Evolutionary conservation across 805 yeast genomes (phyloP), one percentile per base, ranked within the genome.

Genomic region (Ogataea nonfermentans): DNA sequence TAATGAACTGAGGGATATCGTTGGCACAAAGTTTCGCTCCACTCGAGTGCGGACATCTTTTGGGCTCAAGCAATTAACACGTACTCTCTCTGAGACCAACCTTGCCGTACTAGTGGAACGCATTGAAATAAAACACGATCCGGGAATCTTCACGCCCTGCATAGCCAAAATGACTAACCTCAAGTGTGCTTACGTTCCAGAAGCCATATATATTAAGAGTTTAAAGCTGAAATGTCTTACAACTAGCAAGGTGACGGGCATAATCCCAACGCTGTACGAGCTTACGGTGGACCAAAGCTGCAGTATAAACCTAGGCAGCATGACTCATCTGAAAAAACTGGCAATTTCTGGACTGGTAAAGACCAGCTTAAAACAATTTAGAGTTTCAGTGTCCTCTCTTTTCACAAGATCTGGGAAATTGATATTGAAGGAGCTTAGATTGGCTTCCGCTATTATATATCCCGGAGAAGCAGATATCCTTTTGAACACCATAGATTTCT

Each of bases 11-110:
- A 39, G 57, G 13, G 30, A 35, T 1, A 14, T 48, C 13, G 44
- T 40, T 17, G 41, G 44, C 7, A n/a, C 10, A 10, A 36, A 38
- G 9, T 31, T 51, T 30, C 48, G 41, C 24, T 49, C 55, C 1
- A 42, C 48, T 3, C 35, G 52, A 4, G 46, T 59, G 11, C 49
- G 46, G 24, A 53, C 53, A 3, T 36, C 47, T 14, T 48, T 52
- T 32, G 57, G 59, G 5, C 33, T 55, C 32, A 52, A 52, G 27
- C 47, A 51, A 3, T 49, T 59, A 29, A 44, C 49, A 20, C 41
- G 46, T 32, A 44, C 56, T 4, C 41, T 29, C 10, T 9, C 26
- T 6, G 37, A 38, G 12, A 32, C 32, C 6, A 13, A 38, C n/a
- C 23, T 14, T 13, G 32, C 16, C 9, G 9, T 9, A 9, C 14